Percentiles rank a stretch among this genome's conserved stretches.
These are phyloP conservation scores for Pycnococcus provasolii DNA, from an alignment of 139 green algal species.

Conservation along the genomic window DNA sequence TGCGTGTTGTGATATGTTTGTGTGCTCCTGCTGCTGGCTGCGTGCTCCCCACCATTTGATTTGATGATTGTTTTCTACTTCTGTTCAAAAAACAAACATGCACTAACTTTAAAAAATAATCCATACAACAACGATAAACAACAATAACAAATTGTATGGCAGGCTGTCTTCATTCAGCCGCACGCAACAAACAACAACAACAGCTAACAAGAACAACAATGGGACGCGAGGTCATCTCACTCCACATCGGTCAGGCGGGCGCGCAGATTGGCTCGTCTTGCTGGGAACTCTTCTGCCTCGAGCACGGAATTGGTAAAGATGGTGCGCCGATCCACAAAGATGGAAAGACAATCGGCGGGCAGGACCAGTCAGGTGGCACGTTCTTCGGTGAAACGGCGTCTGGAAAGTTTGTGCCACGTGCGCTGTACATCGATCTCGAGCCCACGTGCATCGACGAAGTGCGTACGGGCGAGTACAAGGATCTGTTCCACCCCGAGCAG, in stretches of 20 bases:
- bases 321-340: constrained; percentile 6
- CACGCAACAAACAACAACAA: too few relatives aligned
- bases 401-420: constrained; percentile 42
- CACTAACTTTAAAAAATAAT: too few relatives aligned
- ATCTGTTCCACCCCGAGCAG: constrained; percentile 48
- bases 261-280: constrained; percentile 25
- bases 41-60: too few relatives aligned
- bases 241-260: constrained; percentile 25
- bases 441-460: constrained; percentile 47
- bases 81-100: too few relatives aligned
- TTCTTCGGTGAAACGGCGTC: constrained; percentile 45
- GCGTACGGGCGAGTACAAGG: constrained; percentile 39
- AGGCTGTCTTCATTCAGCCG: too few relatives aligned
- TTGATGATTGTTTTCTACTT: too few relatives aligned
- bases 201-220: background rate
- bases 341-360: constrained; percentile 48
- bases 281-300: constrained; percentile 29
- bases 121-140: too few relatives aligned
- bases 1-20: too few relatives aligned
- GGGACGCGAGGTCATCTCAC: constrained; percentile 27
- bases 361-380: constrained; percentile 47
- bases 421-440: constrained; percentile 44
- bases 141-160: too few relatives aligned
- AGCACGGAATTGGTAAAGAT: constrained; percentile 28
- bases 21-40: too few relatives aligned